A percentile compares a stretch with the other conserved stretches of the same genome.
Evolutionary conservation across 2,329 filamentous ascomycete genomes (phyloP).

Genomic region (Chaetomium sp.): DNA sequence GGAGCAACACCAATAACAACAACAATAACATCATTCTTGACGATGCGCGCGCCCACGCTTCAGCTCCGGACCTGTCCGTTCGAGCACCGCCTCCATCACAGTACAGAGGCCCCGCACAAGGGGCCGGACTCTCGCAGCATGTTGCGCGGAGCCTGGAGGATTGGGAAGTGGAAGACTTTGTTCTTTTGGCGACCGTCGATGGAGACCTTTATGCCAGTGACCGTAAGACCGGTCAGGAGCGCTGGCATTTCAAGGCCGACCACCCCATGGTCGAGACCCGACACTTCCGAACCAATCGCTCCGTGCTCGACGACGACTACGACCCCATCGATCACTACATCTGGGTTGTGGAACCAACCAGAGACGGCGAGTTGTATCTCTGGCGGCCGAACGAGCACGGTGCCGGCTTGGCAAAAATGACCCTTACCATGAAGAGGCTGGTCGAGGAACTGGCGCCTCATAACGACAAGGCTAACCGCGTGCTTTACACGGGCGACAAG

Average conservation of each 20-base stretch:
- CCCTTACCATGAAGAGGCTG: slow-evolving; percentile 74
- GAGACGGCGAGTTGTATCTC: slow-evolving; percentile 80
- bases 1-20: slow-evolving; percentile 16
- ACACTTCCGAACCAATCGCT: slow-evolving; percentile 67
- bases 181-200: slow-evolving; percentile 99
- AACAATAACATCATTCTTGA: slow-evolving; percentile 37
- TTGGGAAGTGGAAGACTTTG: slow-evolving; percentile 99
- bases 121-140: slow-evolving; percentile 70
- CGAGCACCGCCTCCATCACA: slow-evolving; percentile 80
- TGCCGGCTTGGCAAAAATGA: slow-evolving; percentile 57
- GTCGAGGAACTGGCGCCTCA: slow-evolving; percentile 79
- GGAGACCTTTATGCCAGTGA: slow-evolving; percentile 90
- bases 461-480: slow-evolving; percentile 64
- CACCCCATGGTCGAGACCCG: slow-evolving; percentile 86
- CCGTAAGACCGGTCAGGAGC: slow-evolving; percentile 73
- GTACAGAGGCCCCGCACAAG: slow-evolving; percentile 48
- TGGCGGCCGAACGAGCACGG: slow-evolving; percentile 63
- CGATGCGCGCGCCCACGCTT: slow-evolving; percentile 94
- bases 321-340: slow-evolving; percentile 74
- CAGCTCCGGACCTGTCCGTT: slow-evolving; percentile 89
- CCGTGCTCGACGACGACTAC: slow-evolving; percentile 52
- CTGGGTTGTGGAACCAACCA: slow-evolving; percentile 91
- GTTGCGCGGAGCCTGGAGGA: slow-evolving; percentile 96
- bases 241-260: slow-evolving; percentile 80
- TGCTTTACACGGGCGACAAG: slow-evolving; percentile 88